Conservation (phyloP, 305 asterid species). For the Solanum hybrid region DNA sequence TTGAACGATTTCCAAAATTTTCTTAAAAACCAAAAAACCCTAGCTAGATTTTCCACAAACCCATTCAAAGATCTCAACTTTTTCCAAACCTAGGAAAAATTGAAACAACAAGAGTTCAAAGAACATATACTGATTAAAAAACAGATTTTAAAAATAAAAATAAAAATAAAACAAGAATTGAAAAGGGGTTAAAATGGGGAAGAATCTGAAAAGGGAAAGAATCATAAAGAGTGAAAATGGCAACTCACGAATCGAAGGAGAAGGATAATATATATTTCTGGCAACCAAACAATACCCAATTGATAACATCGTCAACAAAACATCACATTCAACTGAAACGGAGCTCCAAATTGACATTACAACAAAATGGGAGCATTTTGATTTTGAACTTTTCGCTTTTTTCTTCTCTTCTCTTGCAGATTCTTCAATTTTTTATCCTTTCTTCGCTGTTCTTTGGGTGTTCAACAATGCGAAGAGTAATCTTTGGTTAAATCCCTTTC, state of each 20-base stretch:
- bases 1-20: background rate
- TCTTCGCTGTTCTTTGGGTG: background rate
- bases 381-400: background rate
- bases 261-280: background rate
- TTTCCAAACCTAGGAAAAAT: background rate
- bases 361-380: constrained; percentile 2
- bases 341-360: background rate
- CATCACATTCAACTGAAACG: background rate
- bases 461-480: background rate
- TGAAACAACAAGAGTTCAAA: background rate
- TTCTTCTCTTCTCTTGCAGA: background rate
- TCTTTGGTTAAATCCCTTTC: background rate
- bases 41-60: background rate
- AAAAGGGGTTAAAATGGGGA: background rate
- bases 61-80: background rate
- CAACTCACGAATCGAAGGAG: constrained; percentile 2
- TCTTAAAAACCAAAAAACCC: background rate
- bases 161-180: background rate
- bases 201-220: background rate
- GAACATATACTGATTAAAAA: background rate
- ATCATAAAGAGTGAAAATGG: background rate
- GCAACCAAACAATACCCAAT: background rate
- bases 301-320: background rate
- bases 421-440: background rate
- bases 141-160: background rate